Evolutionary conservation across 768 basidiomycete genomes (phyloP), one percentile per base, ranked within the genome.

Genomic region (Sporobolomyces phaffii): DNA sequence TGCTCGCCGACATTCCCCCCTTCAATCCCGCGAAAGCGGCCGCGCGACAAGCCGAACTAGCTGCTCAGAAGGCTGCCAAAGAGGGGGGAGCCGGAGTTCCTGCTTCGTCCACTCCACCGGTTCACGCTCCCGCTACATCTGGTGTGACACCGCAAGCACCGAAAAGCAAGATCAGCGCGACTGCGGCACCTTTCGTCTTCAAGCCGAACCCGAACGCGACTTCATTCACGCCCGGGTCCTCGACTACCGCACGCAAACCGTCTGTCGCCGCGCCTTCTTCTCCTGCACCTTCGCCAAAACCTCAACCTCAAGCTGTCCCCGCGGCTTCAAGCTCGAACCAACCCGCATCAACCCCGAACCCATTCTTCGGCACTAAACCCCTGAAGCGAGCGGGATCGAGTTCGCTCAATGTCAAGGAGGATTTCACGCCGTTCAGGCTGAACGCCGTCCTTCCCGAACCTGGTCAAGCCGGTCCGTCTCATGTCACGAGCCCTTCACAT

Each of bases 361-460:
- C 90, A 22, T 98, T 97, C 86, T 98, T 96, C 75, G 89, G 91
- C 34, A 81, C 84, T 34, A 86, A 87, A 40, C 77, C 81, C 24
- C 74, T 77, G 28, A 83, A 91, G 82, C 89, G 88, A 79, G 83
- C 82, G 60, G 75, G 82, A 5, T 82, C 66, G n/a, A 48, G 57
- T 28, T 67, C 84, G 28, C 87, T 93, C 40, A 87, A 90, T 76
- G 84, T 94, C 78, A 90, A 94, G 79, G 91, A 96, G 73, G 94
- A 97, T 76, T 99, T 99, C 77, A 96, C 93, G 77, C 92, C 94
- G 20, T 96, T 94, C 84, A 90, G 90, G 79, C 84, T 87, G 74
- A 60, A 59, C 34, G 83, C 84, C 75, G 90, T 90, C 77, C 85
- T 91, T 31, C 83, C 81, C 11, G 89, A 90, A 60, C 84, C 91